Conservation (phyloP, 768 basidiomycete genomes). For the Hortiboletus campestris region DNA sequence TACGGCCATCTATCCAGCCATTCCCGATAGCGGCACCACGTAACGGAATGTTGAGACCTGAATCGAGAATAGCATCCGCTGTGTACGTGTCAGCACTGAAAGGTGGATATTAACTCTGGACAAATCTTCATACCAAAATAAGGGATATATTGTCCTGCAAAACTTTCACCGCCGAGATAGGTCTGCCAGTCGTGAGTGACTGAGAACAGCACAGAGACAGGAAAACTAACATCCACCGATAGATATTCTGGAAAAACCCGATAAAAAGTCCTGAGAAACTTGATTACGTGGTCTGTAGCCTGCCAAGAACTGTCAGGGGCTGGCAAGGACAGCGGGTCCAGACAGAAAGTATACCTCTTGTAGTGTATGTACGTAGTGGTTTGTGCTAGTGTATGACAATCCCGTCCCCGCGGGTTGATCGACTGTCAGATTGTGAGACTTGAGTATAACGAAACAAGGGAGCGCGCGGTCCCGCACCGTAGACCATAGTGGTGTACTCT, state of each 20-base stretch:
- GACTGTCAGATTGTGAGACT: constrained; percentile 48
- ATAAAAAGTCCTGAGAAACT: constrained; percentile 89
- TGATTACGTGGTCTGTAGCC: constrained; percentile 75
- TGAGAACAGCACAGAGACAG: background rate
- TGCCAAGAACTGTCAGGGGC: constrained; percentile 29
- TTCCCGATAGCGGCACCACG: constrained; percentile 91
- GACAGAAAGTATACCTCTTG: constrained; percentile 48
- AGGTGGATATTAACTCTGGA: background rate
- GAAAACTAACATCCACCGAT: constrained; percentile 69
- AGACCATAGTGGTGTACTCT: constrained; percentile 93
- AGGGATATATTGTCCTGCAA: constrained; percentile 96
- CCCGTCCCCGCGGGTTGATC: constrained; percentile 98
- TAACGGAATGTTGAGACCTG: constrained; percentile 58
- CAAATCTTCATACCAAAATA: constrained; percentile 66
- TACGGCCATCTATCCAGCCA: constrained; percentile 91
- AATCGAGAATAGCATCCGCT: constrained; percentile 78
- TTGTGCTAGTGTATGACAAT: constrained; percentile 83
- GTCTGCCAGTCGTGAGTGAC: constrained; percentile 54
- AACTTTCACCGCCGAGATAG: constrained; percentile 94
- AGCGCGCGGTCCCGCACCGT: constrained; percentile 54
- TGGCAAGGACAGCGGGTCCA: background rate
- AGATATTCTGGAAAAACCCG: constrained; percentile 85
- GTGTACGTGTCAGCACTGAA: constrained; percentile 7
- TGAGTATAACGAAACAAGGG: background rate
- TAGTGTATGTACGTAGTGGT: constrained; percentile 80